Evolutionary conservation across 2,329 filamentous ascomycete genomes (phyloP), one percentile per base, ranked within the genome.

Genomic region (Colletotrichum tanaceti): DNA sequence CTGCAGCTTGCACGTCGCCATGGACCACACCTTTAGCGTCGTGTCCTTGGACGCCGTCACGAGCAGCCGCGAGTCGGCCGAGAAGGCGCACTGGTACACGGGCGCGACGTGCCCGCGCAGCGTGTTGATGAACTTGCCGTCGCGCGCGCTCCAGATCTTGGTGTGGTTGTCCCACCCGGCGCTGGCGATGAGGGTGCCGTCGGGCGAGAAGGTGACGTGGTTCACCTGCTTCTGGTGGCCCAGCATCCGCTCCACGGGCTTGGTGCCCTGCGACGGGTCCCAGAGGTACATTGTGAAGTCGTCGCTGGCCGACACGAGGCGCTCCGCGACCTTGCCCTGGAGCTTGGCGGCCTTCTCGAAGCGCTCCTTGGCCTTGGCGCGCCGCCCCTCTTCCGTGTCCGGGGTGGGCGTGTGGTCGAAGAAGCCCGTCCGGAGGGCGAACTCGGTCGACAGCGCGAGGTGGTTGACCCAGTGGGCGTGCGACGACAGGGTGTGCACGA

Each of bases 401-500:
- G 94, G 94, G 0, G 92, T 83, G 7, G 82, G 83, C 71, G 90
- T 90, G 78, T 98, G 94, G 75, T 98, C 95, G 76, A 93, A 92
- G 80, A 91, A 99, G 1, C 88, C 91, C 0, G 94, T 98, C 58
- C 94, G 88, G 43, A 98, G 84, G 2, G 91, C 94, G 75, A 94
- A 96, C 75, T 98, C 96, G 4, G 94, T 98, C 0, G 94, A 98
- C 5, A 99, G 86, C 0, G 96, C 94, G 24, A 99, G 87, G 76
- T 98, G 93, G 77, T 99, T 99, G 38, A 99, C 93, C 89, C 95
- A 97, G 77, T 98, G 96, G 0, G 92, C 93, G 77, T 99, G 97
- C 1, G 91, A 86, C 22, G 87, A 89, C 10, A 98, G 83, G 0
- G 91, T 94, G 77, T 96, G 92, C 61, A 93, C 83, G 24, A 98